Base-by-base conservation (phyloP, 2,329 filamentous ascomycete species). In the Pyrenophora tritici-repentis region DNA sequence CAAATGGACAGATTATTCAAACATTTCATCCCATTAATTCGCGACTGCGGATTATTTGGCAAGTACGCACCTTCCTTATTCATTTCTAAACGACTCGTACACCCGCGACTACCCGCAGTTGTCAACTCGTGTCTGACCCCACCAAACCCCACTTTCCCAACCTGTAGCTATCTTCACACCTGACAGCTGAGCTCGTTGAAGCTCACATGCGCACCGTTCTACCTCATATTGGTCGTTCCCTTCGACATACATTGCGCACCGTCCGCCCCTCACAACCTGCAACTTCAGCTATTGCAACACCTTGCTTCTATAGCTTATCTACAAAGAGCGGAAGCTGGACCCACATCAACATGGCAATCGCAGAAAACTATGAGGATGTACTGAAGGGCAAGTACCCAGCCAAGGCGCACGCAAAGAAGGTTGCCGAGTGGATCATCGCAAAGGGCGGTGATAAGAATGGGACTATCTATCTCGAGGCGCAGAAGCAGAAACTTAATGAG, bases 391-490 rank as follows among this genome's bases (percentile, higher is more conserved):
- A 86, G 72, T 87, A 87, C 65, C 94, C 94, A 18, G 93, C 89
- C 65, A 97, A 97, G 78, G 81, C 83, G 22, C 94, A 99, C 75
- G 91, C 89, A 53, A 84, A 84, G 63, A 86, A 88, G 55, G 92
- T 97, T n/a, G 89, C 87, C 50, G 84, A 90, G 53, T 88, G 87
- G 72, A 86, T 97, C 58, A 81, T 83, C 47, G 78, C 83, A 54
- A 77, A 89, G 69, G 77, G 86, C 34, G 84, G 88, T 26, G 80
- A 84, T 57, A 80, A 80, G 49, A 81, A 78, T 26, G 92, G 91
- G 40, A 81, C 93, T 14, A 81, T 99, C 50, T 99, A 97, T 71
- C 81, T 97, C 38, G 93, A 97, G 78, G 89, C 87, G 46, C 89
- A 92, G 68, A 85, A 87, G 73, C 90, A 87, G 57, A 86, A 84